Percentiles rank a stretch among this genome's conserved stretches.
Evolutionary conservation across 257 asterid species (phyloP).

Genomic region (Mitragyna speciosa): DNA sequence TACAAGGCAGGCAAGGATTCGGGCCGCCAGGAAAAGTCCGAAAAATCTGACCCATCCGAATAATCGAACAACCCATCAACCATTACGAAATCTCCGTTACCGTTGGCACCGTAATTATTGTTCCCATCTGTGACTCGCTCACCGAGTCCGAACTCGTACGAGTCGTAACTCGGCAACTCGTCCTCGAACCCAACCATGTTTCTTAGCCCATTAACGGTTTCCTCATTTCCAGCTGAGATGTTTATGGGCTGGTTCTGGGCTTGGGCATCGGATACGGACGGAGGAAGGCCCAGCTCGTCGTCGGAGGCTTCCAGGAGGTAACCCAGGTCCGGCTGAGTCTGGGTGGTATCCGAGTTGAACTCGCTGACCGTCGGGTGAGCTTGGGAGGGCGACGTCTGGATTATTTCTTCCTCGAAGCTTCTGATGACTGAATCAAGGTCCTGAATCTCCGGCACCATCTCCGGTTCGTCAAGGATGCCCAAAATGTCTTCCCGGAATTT

Average conservation of each 20-base stretch:
- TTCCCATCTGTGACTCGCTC: slow-evolving; percentile 8
- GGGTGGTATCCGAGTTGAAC: slow-evolving; percentile 24
- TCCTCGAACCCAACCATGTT: slow-evolving; percentile 20
- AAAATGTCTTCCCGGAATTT: slow-evolving; percentile 30
- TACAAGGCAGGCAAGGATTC: slow-evolving; percentile 40
- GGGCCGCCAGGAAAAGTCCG: slow-evolving; percentile 33
- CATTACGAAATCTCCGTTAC: slow-evolving; percentile 24
- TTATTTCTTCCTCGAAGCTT: slow-evolving; percentile 53
- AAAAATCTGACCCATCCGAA: slow-evolving; percentile 27
- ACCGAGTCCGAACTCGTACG: slow-evolving; percentile 29
- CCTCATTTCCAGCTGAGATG: background rate
- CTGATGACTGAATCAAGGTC: slow-evolving; percentile 45
- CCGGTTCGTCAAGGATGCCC: slow-evolving; percentile 39
- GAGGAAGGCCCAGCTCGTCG: slow-evolving; percentile 54
- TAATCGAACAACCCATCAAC: slow-evolving; percentile 39
- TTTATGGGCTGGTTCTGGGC: background rate
- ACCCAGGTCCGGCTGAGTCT: slow-evolving; percentile 39
- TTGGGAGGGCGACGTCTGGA: slow-evolving; percentile 8
- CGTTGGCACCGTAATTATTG: background rate
- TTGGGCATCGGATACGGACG: slow-evolving; percentile 13
- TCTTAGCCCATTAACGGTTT: slow-evolving; percentile 5
- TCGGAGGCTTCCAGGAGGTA: slow-evolving; percentile 50
- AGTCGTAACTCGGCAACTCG: slow-evolving; percentile 32
- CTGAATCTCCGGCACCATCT: slow-evolving; percentile 28
- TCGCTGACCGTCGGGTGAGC: slow-evolving; percentile 1